A percentile compares a stretch with the other conserved stretches of the same genome.
Evolutionary conservation across 306 rosid genomes (phyloP).

Genomic region (Abrus precatorius): DNA sequence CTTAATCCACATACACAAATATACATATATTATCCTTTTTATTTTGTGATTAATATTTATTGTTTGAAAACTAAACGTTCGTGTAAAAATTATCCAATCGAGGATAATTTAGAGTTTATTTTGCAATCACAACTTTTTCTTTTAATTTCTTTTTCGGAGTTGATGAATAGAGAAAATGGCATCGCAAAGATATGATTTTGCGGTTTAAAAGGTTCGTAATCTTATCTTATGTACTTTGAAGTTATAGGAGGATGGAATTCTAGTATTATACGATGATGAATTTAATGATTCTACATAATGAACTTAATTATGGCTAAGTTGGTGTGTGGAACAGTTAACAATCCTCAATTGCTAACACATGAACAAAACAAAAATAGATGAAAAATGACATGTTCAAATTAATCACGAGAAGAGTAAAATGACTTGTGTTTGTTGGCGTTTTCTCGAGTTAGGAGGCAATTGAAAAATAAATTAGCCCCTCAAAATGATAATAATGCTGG

Average conservation of each 20-base stretch:
- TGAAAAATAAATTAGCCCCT: not conserved
- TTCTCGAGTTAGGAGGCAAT: not conserved
- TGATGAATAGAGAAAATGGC: not conserved
- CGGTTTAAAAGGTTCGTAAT: not conserved
- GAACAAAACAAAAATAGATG: not conserved
- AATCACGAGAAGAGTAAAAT: not conserved
- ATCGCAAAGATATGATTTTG: not conserved
- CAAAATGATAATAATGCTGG: slow-evolving; percentile 5
- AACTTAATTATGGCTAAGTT: not conserved
- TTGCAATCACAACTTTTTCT: not conserved
- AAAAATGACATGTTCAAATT: not conserved
- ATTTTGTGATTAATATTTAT: too few species aligned
- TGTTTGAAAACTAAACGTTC: too few species aligned
- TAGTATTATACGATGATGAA: not conserved
- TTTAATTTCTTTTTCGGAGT: not conserved
- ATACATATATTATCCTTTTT: too few species aligned
- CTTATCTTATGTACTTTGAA: not conserved
- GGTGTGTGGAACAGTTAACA: not conserved
- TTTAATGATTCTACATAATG: not conserved
- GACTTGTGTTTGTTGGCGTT: not conserved
- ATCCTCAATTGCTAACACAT: not conserved
- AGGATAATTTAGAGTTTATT: not conserved
- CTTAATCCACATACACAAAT: too few species aligned
- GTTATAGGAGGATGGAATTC: not conserved
- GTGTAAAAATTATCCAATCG: too few species aligned